These are phyloP conservation scores for Colletotrichum sp. DNA, from an alignment of 2,329 filamentous ascomycete genomes.

Conservation along the genomic window DNA sequence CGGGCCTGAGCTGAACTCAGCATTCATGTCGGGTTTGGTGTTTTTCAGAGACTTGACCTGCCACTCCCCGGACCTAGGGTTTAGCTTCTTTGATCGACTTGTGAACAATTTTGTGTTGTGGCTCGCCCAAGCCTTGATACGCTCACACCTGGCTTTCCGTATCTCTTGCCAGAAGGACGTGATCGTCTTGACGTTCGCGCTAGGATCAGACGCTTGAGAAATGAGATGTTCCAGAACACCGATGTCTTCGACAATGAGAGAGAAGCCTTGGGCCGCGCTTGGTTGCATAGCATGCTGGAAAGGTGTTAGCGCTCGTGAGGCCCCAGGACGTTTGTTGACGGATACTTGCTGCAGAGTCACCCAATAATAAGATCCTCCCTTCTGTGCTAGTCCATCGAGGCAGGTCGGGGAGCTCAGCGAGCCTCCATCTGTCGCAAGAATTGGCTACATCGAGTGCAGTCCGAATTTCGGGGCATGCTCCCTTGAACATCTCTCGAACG, in stretches of 20 bases:
- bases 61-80: neutral
- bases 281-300: neutral
- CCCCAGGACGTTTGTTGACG: rapidly evolving
- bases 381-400: constrained; percentile 25
- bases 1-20: neutral
- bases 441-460: constrained; percentile 12
- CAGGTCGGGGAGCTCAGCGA: constrained; percentile 25
- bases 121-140: constrained; percentile 22
- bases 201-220: neutral
- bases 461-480: constrained; percentile 18
- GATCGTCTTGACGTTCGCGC: neutral
- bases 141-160: constrained; percentile 24
- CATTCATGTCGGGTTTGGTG: neutral
- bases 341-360: constrained; percentile 20
- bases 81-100: neutral
- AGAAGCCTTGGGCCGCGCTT: neutral
- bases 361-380: constrained; percentile 22
- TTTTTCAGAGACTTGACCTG: neutral
- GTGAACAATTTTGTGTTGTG: constrained; percentile 11
- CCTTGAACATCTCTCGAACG: constrained; percentile 20
- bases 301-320: rapidly evolving
- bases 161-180: constrained; percentile 21
- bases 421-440: constrained; percentile 25
- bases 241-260: neutral
- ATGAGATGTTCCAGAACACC: neutral